Evolutionary conservation across 148 eudicot species (phyloP), one percentile per base, ranked within the genome.

Genomic region (Persicaria maculosa): DNA sequence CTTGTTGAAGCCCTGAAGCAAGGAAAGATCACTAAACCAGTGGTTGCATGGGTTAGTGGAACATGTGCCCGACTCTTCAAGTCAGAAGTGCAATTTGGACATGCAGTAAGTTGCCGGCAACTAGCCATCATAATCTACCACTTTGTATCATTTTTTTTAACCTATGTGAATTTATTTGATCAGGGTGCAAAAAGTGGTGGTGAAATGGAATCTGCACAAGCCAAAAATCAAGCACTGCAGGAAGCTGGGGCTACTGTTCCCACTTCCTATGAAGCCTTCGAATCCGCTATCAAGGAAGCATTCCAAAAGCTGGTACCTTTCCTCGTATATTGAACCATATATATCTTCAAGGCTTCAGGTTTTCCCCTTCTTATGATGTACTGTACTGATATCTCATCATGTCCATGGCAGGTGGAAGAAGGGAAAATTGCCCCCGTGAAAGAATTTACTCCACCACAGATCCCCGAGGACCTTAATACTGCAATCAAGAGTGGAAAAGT

Each of bases 41-140:
- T 95, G 55, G 96, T 90, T 77, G 99, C 97, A 72, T 95, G 97
- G 99, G 99, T 95, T 82, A 94, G 98, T 82, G 98, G 98, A 80
- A 94, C 98, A 72, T 94, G 98, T 81, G 98, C 98, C 46, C 87
- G 82, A 78, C 97, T 94, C 73, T 94, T 94, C 79, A 92, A 95
- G 80, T 95, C 99, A 62, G 99, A 95, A 92, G 99, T 95, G 79
- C 99, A 95, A 81, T 92, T 95, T 82, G 99, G 99, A 44, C 99
- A 95, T 79, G 97, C 99, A 75, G 99, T 95, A 77, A 87, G 96
- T 78, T 75, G 65, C 57, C 77, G 40, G 47, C 20, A 31, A 5
- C 46, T 40, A 65, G 19, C 43, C 46, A 57, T 61, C 47, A n/a
- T 61, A 59, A 5, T 40, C 62, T 71, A 1, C 47, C 36, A 15